Evolutionary conservation across 148 eudicot species (phyloP).

Genomic region (Spergularia marina): DNA sequence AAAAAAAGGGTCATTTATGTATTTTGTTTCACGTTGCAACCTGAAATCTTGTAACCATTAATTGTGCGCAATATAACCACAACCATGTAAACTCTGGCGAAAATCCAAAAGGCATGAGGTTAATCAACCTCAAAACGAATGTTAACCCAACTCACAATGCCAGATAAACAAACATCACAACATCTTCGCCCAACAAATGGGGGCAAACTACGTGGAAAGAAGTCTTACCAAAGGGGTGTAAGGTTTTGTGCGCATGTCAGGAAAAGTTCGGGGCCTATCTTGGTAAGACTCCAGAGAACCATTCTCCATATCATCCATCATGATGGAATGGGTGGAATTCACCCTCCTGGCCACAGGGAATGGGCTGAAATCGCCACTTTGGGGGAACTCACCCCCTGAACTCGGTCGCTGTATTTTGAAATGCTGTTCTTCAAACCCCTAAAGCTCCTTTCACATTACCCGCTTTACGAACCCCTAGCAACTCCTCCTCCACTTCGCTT

Average conservation of each 20-base stretch:
- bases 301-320: conserved; percentile 86
- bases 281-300: conserved; percentile 69
- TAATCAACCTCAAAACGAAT: background rate
- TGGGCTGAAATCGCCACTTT: conserved; percentile 57
- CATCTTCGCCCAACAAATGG: conserved; percentile 12
- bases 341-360: conserved; percentile 68
- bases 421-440: conserved; percentile 29
- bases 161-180: conserved; percentile 18
- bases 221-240: conserved; percentile 73
- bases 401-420: conserved; percentile 67
- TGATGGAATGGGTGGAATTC: conserved; percentile 60
- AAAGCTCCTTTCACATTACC: conserved; percentile 5
- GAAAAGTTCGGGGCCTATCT: conserved; percentile 86
- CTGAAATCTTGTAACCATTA: background rate
- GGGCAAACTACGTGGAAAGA: background rate
- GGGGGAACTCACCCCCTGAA: conserved; percentile 92
- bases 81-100: background rate
- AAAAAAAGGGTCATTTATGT: background rate
- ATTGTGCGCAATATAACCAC: background rate
- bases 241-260: conserved; percentile 86
- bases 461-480: conserved; percentile 18
- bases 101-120: background rate
- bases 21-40: background rate
- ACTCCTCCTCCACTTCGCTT: conserved; percentile 9
- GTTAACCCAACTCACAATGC: background rate